These are phyloP conservation scores for Carnegiea gigantea DNA, from an alignment of 179 eudicot species.

Conservation along the genomic window DNA sequence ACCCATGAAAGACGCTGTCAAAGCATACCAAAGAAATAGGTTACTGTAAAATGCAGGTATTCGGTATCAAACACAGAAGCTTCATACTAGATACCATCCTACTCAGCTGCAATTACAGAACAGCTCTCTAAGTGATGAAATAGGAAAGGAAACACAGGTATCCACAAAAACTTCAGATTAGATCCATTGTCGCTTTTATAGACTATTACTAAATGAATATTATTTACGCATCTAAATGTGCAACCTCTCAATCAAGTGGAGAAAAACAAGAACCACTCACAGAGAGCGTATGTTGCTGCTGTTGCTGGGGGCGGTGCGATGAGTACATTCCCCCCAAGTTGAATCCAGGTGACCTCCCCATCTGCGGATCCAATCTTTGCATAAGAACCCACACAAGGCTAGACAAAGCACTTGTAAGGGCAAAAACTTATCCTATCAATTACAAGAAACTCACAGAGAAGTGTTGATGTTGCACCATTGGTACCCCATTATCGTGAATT, in stretches of 20 bases:
- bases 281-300: conserved; percentile 69
- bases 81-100: not conserved
- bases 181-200: not conserved
- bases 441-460: conserved; percentile 58
- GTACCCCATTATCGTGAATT: conserved; percentile 64
- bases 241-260: conserved; percentile 37
- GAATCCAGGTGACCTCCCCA: conserved; percentile 93
- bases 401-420: not conserved
- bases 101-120: too few species aligned
- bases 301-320: conserved; percentile 78
- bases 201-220: not conserved
- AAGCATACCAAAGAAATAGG: not conserved
- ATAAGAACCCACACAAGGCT: conserved; percentile 17
- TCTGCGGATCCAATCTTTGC: conserved; percentile 35
- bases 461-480: conserved; percentile 85
- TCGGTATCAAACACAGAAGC: not conserved
- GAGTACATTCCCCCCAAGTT: conserved; percentile 81
- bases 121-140: too few species aligned
- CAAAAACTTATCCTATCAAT: conserved; percentile 14
- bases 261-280: conserved; percentile 59
- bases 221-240: conserved; percentile 4
- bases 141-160: too few species aligned
- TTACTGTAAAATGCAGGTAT: not conserved
- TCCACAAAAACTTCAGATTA: too few species aligned
- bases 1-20: not conserved